Percentiles rank a stretch among this genome's conserved stretches.
phyloP scores from a whole-genome alignment of 306 rosid genomes.

The Ziziphus jujuba region DNA sequence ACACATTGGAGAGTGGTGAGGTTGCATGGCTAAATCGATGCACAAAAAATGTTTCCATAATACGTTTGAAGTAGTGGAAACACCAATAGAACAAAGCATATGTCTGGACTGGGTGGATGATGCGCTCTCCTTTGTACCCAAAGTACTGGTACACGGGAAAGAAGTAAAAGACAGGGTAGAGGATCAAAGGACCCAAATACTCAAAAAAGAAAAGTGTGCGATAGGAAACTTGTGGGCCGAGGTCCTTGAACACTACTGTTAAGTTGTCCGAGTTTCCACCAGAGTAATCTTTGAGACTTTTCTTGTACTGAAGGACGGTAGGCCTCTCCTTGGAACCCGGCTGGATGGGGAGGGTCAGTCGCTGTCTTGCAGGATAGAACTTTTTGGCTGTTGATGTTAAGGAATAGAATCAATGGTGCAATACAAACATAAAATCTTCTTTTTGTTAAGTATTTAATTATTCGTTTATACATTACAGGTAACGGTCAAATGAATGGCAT shows the following conservation, averaged over 20 bases:
- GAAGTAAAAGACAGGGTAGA: constrained; percentile 89
- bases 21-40: constrained; percentile 99
- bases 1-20: constrained; percentile 90
- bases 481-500: background rate
- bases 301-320: constrained; percentile 68
- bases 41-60: constrained; percentile 86
- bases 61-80: constrained; percentile 89
- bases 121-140: constrained; percentile 77
- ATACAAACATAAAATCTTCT: background rate
- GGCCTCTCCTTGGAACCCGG: constrained; percentile 86
- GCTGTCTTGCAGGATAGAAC: constrained; percentile 78
- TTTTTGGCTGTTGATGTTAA: constrained; percentile 71
- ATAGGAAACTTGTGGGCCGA: constrained; percentile 91
- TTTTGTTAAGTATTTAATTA: background rate
- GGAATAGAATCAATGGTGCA: constrained; percentile 13
- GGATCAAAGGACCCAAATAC: constrained; percentile 89
- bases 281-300: constrained; percentile 68
- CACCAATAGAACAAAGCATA: constrained; percentile 96
- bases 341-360: constrained; percentile 78
- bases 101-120: constrained; percentile 78
- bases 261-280: constrained; percentile 55
- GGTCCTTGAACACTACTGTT: constrained; percentile 80
- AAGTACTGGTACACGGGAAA: constrained; percentile 67
- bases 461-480: background rate
- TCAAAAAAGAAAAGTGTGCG: constrained; percentile 82